Percentiles rank a stretch among this genome's conserved stretches.
These are phyloP conservation scores for Somion occarium DNA, from an alignment of 1,284 basidiomycete species.

Conservation along the genomic window DNA sequence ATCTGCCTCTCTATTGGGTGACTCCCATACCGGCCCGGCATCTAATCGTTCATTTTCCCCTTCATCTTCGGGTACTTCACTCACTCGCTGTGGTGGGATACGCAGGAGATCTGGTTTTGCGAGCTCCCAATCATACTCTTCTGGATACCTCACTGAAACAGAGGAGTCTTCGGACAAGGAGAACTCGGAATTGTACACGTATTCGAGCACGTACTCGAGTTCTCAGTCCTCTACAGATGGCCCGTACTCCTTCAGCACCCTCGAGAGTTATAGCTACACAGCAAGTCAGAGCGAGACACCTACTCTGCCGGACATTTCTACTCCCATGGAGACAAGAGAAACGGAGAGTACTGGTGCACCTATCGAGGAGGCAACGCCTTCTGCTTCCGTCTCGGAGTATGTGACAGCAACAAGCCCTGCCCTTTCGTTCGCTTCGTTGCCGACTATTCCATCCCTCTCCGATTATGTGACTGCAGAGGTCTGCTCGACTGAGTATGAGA, in stretches of 20 bases:
- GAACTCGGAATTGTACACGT: slow-evolving; percentile 28
- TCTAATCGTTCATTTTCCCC: slow-evolving; percentile 13
- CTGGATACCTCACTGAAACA: slow-evolving; percentile 27
- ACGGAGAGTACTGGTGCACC: not conserved
- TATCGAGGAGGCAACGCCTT: not conserved
- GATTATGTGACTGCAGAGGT: slow-evolving; percentile 50
- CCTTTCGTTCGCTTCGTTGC: slow-evolving; percentile 38
- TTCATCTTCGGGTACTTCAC: slow-evolving; percentile 16
- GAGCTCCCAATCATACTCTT: slow-evolving; percentile 32
- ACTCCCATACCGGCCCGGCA: slow-evolving; percentile 44
- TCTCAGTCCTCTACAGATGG: too few species aligned
- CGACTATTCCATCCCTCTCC: slow-evolving; percentile 46
- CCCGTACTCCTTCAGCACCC: slow-evolving; percentile 26
- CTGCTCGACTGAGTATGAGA: slow-evolving; percentile 44
- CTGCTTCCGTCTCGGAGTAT: slow-evolving; percentile 18
- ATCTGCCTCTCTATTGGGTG: slow-evolving; percentile 52
- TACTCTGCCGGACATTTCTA: slow-evolving; percentile 8
- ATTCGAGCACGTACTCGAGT: slow-evolving; percentile 10
- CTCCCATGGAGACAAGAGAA: slow-evolving; percentile 9
- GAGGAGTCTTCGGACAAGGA: slow-evolving; percentile 47
- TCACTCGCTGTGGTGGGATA: slow-evolving; percentile 52
- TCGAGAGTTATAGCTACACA: slow-evolving; percentile 18
- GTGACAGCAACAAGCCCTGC: slow-evolving; percentile 34
- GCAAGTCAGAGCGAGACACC: slow-evolving; percentile 9
- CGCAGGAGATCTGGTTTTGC: slow-evolving; percentile 44